Evolutionary conservation across 2,329 filamentous ascomycete genomes (phyloP).

Genomic region (Colletotrichum agaves): DNA sequence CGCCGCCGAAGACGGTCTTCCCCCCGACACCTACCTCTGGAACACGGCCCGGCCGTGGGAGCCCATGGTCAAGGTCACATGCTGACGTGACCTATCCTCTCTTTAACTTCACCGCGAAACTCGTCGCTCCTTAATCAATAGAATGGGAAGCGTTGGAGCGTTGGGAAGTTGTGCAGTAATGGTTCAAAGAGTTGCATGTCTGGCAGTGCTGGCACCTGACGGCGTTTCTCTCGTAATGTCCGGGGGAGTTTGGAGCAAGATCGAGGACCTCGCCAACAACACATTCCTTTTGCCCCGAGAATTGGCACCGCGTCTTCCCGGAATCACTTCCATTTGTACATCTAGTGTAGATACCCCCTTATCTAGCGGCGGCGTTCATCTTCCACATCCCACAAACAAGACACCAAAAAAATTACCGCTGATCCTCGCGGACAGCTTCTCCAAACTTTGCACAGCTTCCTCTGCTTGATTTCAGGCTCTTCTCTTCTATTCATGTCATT

Average conservation of each 20-base stretch:
- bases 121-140: constrained; percentile 9
- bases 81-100: constrained; percentile 36
- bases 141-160: constrained; percentile 2
- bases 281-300: background rate
- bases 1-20: constrained; percentile 43
- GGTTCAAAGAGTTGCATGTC: constrained; percentile 10
- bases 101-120: background rate
- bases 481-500: background rate
- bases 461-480: background rate
- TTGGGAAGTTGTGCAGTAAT: background rate
- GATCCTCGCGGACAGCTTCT: background rate
- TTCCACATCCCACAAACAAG: background rate
- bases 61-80: constrained; percentile 54
- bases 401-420: background rate
- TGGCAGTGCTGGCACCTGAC: constrained; percentile 22
- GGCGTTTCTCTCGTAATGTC: constrained; percentile 13
- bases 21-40: constrained; percentile 54
- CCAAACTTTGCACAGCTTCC: background rate
- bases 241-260: constrained; percentile 1
- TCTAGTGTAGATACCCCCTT: constrained; percentile 24
- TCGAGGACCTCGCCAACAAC: background rate
- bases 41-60: constrained; percentile 55
- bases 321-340: constrained; percentile 10
- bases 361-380: background rate
- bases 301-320: constrained; percentile 11